Evolutionary conservation across 371 early-diverging fungal species (phyloP), one percentile per base, ranked within the genome.

Genomic region (Mycotypha africana): DNA sequence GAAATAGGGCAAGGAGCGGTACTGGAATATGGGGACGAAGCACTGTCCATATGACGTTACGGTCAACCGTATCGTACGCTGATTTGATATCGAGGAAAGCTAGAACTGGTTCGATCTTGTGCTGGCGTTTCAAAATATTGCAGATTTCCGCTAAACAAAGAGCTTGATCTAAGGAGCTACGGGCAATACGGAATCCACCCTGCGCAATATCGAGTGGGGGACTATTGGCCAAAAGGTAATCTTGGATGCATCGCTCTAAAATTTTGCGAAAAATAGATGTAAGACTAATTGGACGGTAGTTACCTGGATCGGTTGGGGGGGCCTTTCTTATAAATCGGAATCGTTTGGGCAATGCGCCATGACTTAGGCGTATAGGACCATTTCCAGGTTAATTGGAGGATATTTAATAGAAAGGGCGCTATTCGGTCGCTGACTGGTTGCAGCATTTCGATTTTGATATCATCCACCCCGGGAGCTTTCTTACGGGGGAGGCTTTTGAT

Each of bases 271-370:
- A 6, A 25, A 8, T 17, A 2, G 45, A 45, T 4, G 45, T 45
- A 2, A 45, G 14, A 23, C 45, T 45, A 37, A 45, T 45, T 1
- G 38, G 45, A 4, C 45, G 24, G 14, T 52, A 45, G 28, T 45
- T 45, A 4, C 25, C 45, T 0, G 45, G 45, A 7, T 45, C 45
- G 12, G 11, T 0, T n/a, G 11, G 1, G 1, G n/a, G 11, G 8
- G 17, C 38, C 45, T 36, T 45, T 62, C 33, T 62, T 59, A 42
- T 38, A 32, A 21, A 56, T 53, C 2, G 65, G 59, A 2, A 50
- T 43, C 0, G 59, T 55, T 45, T 64, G 60, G 1, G 65, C 58
- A 12, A 42, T 37, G 1, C 60, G 38, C 65, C 56, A 45, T 44
- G 53, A 20, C 24, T 32, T 31, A 48, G 44, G 46, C 6, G 38